phyloP scores from a whole-genome alignment of 2,329 filamentous ascomycete genomes.

The Fusarium abutilonis region DNA sequence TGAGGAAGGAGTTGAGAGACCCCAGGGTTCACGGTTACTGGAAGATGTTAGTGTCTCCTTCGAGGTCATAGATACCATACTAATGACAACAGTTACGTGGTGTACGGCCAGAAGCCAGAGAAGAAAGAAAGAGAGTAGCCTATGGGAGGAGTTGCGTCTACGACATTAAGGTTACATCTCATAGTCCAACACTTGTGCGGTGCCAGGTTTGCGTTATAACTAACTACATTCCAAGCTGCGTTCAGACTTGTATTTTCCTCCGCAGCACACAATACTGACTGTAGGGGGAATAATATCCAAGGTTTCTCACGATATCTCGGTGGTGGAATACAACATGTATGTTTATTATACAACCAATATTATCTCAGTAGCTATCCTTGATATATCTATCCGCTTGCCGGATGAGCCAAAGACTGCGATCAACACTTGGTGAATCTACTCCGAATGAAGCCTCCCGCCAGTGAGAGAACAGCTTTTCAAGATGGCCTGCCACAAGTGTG shows the following conservation, averaged over 20 bases:
- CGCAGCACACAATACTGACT: no score
- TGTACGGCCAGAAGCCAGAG: neutral
- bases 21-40: conserved; percentile 29
- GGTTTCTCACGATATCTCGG: no score
- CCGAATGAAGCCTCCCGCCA: conserved; percentile 56
- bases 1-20: conserved; percentile 20
- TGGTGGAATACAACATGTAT: no score
- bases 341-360: neutral
- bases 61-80: neutral
- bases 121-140: neutral
- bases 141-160: no score
- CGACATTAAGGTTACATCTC: no score
- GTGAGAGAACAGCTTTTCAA: conserved; percentile 52
- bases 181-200: no score
- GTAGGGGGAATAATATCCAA: no score
- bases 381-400: conserved; percentile 56
- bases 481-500: conserved; percentile 53
- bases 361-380: conserved; percentile 41
- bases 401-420: conserved; percentile 59
- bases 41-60: neutral
- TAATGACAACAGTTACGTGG: neutral
- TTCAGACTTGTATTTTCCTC: no score
- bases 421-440: conserved; percentile 56
- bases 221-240: no score
- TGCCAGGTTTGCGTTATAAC: no score